phyloP scores from a whole-genome alignment of 208 protist genomes.

The Leishmania tarentolae region DNA sequence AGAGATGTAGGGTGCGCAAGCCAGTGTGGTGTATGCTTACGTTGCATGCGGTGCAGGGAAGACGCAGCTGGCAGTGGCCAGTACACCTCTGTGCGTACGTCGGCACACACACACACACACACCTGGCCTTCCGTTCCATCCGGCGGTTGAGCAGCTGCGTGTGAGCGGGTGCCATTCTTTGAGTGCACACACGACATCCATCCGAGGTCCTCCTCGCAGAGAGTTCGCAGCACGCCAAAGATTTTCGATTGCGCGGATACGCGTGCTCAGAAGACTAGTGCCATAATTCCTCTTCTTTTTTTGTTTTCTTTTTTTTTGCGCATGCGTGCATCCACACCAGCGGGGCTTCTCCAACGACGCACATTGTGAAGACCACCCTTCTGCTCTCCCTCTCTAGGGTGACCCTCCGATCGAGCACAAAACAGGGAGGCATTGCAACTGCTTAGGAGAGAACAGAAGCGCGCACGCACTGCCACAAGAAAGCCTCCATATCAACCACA shows the following conservation, averaged over 20 bases:
- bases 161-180: neutral
- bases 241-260: neutral
- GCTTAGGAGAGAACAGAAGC: neutral
- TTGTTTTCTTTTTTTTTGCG: neutral
- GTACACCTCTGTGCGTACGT: neutral
- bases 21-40: neutral
- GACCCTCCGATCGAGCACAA: neutral
- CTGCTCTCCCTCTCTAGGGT: neutral
- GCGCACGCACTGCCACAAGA: conserved; percentile 38
- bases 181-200: neutral
- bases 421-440: neutral
- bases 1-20: neutral
- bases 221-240: neutral
- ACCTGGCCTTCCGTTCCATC: neutral
- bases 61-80: neutral
- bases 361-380: neutral
- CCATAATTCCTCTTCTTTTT: neutral
- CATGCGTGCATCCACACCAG: neutral
- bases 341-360: neutral
- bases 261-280: neutral
- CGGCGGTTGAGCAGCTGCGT: neutral
- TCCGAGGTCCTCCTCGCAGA: neutral
- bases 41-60: neutral
- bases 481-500: conserved; percentile 52
- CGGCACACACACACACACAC: too few relatives aligned